Conservation (phyloP, 2,329 filamentous ascomycete genomes). For the Ceratocystis alfenasii region DNA sequence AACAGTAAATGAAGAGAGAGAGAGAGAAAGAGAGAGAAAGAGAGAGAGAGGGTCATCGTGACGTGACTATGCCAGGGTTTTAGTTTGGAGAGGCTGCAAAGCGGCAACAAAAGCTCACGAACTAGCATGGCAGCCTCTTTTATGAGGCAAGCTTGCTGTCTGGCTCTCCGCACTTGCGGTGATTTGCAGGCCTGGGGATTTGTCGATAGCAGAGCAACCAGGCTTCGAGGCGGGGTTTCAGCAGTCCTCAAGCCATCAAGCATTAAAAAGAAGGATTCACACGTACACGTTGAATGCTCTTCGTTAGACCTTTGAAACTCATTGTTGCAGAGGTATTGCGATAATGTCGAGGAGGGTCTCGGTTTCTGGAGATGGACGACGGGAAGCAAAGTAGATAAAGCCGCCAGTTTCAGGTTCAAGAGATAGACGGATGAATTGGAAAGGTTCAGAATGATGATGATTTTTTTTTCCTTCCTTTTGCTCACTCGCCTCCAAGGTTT, state of each 20-base stretch:
- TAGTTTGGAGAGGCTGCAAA: background rate
- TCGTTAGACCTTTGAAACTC: conserved; percentile 96
- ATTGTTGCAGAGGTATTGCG: conserved; percentile 38
- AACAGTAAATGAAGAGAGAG: background rate
- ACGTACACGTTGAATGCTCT: conserved; percentile 72
- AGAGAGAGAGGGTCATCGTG: conserved; percentile 25
- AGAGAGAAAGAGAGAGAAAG: conserved; percentile 26
- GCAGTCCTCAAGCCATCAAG: background rate
- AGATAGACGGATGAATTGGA: conserved; percentile 11
- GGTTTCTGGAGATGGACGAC: background rate
- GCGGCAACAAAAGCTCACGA: background rate
- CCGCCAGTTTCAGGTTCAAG: background rate
- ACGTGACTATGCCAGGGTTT: background rate
- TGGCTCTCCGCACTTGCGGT: background rate
- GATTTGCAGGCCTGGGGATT: background rate
- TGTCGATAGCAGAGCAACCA: background rate
- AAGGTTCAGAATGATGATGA: background rate
- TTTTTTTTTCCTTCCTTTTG: conserved; percentile 15
- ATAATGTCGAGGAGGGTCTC: background rate
- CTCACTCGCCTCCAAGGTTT: background rate
- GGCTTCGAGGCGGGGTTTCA: conserved; percentile 6
- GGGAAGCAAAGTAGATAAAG: background rate
- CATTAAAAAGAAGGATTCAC: background rate
- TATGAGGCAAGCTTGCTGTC: background rate
- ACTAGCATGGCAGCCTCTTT: background rate